Evolutionary conservation across 371 early-diverging fungal genomes (phyloP).

Genomic region (Mucor mucedo): DNA sequence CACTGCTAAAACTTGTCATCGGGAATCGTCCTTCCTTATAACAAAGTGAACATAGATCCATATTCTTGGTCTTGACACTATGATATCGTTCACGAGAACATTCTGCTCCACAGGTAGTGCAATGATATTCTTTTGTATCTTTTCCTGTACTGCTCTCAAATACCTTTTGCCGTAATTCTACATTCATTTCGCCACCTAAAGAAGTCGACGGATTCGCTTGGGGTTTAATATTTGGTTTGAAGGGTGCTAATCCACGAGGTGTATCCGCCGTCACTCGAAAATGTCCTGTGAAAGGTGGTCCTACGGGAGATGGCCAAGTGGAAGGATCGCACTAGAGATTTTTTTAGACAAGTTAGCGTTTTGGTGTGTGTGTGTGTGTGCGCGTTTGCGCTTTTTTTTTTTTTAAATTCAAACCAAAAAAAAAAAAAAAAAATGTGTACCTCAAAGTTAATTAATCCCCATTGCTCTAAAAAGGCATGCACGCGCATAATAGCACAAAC

Average conservation of each 20-base stretch:
- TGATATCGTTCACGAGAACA: slow-evolving; percentile 85
- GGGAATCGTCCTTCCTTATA: slow-evolving; percentile 96
- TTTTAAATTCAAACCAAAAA: too few relatives aligned
- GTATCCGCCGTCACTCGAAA: slow-evolving; percentile 96
- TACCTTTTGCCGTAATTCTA: slow-evolving; percentile 62
- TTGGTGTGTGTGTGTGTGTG: neutral
- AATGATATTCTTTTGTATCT: slow-evolving; percentile 60
- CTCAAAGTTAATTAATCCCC: slow-evolving; percentile 99
- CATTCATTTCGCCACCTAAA: slow-evolving; percentile 34
- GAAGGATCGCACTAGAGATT: slow-evolving; percentile 89
- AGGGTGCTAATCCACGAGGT: slow-evolving; percentile 90
- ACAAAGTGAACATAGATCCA: slow-evolving; percentile 90
- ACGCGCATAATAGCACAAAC: slow-evolving; percentile 97
- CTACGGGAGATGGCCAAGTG: slow-evolving; percentile 90
- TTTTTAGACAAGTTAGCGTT: neutral
- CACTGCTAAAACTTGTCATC: slow-evolving; percentile 78
- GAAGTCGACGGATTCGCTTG: neutral
- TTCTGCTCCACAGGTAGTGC: slow-evolving; percentile 90
- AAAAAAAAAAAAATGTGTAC: too few relatives aligned
- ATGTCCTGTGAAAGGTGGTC: slow-evolving; percentile 95
- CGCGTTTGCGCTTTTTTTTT: neutral
- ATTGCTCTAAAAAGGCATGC: slow-evolving; percentile 98
- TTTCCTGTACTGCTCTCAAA: slow-evolving; percentile 51
- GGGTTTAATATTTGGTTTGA: slow-evolving; percentile 66
- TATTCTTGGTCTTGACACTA: slow-evolving; percentile 75